A percentile compares a stretch with the other conserved stretches of the same genome.
Conservation (phyloP, 441 rosid species). For the Erysimum cheiri region DNA sequence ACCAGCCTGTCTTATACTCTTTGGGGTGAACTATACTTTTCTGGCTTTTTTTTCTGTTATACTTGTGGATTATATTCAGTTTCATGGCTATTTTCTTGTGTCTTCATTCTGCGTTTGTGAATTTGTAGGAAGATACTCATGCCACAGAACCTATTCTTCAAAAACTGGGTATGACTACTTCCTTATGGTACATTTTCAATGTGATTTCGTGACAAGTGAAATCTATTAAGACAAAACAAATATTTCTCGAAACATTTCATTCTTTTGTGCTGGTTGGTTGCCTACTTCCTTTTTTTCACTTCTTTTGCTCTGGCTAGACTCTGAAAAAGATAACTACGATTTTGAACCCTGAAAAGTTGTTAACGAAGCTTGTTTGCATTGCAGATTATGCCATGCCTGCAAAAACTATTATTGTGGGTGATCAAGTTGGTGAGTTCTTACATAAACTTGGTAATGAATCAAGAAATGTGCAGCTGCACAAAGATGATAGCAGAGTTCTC, state of each 20-base stretch:
- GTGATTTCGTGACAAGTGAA: not conserved
- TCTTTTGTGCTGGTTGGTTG: constrained; percentile 1
- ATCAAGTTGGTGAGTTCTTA: constrained; percentile 54
- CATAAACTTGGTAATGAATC: constrained; percentile 49
- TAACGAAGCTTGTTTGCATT: constrained; percentile 24
- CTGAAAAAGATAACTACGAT: not conserved
- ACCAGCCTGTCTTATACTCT: constrained; percentile 71
- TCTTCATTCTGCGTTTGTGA: constrained; percentile 30
- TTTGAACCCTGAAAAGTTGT: not conserved
- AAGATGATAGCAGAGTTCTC: constrained; percentile 36
- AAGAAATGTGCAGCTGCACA: constrained; percentile 35
- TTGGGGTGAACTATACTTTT: constrained; percentile 60
- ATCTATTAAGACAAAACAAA: not conserved
- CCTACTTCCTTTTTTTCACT: not conserved
- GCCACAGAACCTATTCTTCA: constrained; percentile 59
- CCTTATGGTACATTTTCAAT: constrained; percentile 20
- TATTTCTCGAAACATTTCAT: not conserved
- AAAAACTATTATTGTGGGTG: constrained; percentile 77
- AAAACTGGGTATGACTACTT: constrained; percentile 65
- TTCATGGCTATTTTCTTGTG: constrained; percentile 25
- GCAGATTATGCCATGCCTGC: constrained; percentile 74
- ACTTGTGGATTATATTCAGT: constrained; percentile 24
- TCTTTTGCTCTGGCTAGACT: not conserved
- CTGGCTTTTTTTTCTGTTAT: constrained; percentile 18
- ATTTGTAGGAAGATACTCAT: constrained; percentile 50